phyloP scores from a whole-genome alignment of 176 grass and related monocot species.

The Hyparrhenia diplandra region DNA sequence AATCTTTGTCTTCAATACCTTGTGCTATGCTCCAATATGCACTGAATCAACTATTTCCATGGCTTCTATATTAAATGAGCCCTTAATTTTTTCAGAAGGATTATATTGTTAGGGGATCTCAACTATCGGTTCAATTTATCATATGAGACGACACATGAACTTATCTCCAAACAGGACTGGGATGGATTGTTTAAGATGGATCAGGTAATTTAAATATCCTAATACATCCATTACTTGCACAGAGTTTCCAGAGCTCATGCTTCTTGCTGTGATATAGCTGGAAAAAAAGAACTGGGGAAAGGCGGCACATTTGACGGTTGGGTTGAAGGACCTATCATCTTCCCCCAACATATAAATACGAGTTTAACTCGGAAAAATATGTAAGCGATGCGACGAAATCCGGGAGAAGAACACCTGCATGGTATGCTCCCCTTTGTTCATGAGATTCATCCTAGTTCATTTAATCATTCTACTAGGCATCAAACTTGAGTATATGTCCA shows the following conservation, averaged over 20 bases:
- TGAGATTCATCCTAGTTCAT: neutral
- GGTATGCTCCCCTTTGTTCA: slow-evolving; percentile 40
- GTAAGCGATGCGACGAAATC: slow-evolving; percentile 40
- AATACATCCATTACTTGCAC: neutral
- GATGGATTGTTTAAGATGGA: slow-evolving; percentile 52
- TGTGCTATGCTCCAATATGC: neutral
- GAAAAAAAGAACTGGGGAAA: slow-evolving; percentile 63
- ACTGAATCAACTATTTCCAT: neutral
- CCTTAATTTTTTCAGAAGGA: slow-evolving; percentile 68
- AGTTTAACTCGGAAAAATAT: slow-evolving; percentile 73
- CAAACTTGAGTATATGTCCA: neutral
- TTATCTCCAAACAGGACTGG: slow-evolving; percentile 66
- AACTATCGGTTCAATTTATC: slow-evolving; percentile 83
- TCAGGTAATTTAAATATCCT: slow-evolving; percentile 52
- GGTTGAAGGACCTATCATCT: slow-evolving; percentile 64
- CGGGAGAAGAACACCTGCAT: slow-evolving; percentile 82
- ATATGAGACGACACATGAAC: slow-evolving; percentile 65
- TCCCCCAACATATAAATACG: slow-evolving; percentile 87
- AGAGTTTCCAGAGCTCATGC: slow-evolving; percentile 23
- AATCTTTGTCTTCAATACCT: neutral
- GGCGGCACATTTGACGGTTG: slow-evolving; percentile 63
- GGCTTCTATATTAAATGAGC: slow-evolving; percentile 7
- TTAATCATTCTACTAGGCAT: neutral
- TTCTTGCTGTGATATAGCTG: slow-evolving; percentile 42
- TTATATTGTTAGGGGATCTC: slow-evolving; percentile 93